phyloP scores from a whole-genome alignment of 768 basidiomycete genomes.

The Tulasnella sp. region DNA sequence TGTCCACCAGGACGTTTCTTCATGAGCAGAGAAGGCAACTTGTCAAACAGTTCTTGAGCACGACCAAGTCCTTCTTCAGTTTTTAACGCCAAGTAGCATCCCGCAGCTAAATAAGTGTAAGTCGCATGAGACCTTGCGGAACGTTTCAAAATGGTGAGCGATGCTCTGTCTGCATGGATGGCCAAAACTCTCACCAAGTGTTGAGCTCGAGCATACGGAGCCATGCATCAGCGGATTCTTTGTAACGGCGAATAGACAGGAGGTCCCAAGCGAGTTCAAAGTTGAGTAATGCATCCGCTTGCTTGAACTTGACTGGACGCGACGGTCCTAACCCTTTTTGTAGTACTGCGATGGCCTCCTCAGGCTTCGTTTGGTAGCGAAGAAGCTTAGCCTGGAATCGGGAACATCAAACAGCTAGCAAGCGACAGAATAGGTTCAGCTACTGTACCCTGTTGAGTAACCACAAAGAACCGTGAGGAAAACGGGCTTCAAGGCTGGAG shows the following conservation, averaged over 20 bases:
- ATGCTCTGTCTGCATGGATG: not conserved
- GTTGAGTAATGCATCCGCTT: slow-evolving; percentile 69
- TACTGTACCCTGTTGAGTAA: slow-evolving; percentile 58
- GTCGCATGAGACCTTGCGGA: slow-evolving; percentile 65
- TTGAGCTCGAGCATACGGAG: slow-evolving; percentile 62
- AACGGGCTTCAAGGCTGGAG: slow-evolving; percentile 50
- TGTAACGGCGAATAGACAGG: slow-evolving; percentile 57
- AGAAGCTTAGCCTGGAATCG: slow-evolving; percentile 59
- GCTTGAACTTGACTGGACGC: slow-evolving; percentile 53
- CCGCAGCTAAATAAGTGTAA: slow-evolving; percentile 74
- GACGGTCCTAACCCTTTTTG: slow-evolving; percentile 53
- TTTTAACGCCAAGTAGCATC: slow-evolving; percentile 59
- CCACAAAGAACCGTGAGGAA: slow-evolving; percentile 68
- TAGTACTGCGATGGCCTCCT: slow-evolving; percentile 61
- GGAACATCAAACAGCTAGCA: not conserved
- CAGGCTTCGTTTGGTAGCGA: slow-evolving; percentile 63
- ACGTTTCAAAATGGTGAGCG: not conserved
- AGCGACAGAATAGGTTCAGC: no score
- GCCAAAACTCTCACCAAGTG: slow-evolving; percentile 50
- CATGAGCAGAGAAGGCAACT: slow-evolving; percentile 55
- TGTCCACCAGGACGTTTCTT: slow-evolving; percentile 62
- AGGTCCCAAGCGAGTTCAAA: slow-evolving; percentile 79
- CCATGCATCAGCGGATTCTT: slow-evolving; percentile 65
- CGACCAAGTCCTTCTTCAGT: slow-evolving; percentile 44
- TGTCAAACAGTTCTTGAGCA: slow-evolving; percentile 59